Base-by-base conservation (phyloP, 75 land plant genomes). In the Adiantum capillusveneris region DNA sequence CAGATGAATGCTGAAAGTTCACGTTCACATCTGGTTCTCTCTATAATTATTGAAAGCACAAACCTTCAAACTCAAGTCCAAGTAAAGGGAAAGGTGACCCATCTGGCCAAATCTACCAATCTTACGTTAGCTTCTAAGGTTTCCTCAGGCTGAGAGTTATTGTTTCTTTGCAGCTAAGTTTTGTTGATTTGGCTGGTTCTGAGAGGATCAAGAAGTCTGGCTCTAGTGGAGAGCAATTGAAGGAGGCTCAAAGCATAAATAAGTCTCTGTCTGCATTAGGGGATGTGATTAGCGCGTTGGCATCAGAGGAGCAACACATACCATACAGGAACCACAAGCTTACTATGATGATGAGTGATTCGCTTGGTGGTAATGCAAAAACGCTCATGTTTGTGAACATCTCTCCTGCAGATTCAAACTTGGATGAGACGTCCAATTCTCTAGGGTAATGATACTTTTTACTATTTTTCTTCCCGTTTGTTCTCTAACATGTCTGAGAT, bases 1-100 rank as follows among this genome's bases (percentile, higher is more conserved):
- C 81, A 87, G n/a, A 95, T 95, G 88, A 95, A 95, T 75, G 88
- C 89, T 59, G 84, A 95, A 68, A 95, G 99, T 74, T 95, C 99
- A 48, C 85, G 99, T 61, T 95, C 99, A 37, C 97, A 95, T 59
- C 53, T 95, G 28, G 77, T 95, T 30, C 76, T 95, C 53, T 90
- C 97, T 13, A 66, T 90, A 43, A 64, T 95, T n/a, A 79, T 95
- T 71, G 97, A 95, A 51, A 86, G 88, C 59, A 95, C 97, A 52
- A 87, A 86, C 56, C 82, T 86, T 63, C 88, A 90, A 65, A 86
- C 92, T 29, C 96, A 95, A 44, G 61, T 78, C 53, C 71, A 76
- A 45, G 76, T 87, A 6, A 84, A 84, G 62, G 99, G 99, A 74
- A 95, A 95, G 88, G 99, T 94, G 62, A 29, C n/a, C n/a, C n/a